Evolutionary conservation across 345 rosid species (phyloP), one percentile per base, ranked within the genome.

Genomic region (Dipteronia sinensis): DNA sequence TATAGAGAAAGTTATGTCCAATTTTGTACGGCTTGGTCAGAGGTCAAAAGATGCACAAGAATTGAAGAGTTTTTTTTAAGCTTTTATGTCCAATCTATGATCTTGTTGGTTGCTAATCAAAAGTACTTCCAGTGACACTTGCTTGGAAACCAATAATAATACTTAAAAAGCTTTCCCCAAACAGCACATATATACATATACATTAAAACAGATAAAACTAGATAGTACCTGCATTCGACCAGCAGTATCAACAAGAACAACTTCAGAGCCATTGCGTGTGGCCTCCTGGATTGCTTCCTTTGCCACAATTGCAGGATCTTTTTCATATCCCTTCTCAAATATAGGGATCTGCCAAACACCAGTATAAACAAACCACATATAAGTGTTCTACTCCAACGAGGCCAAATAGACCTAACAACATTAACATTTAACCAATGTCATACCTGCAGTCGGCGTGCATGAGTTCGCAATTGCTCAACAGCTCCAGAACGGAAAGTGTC

Each of bases 401-500:
- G 53, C 73, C 56, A 66, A 71, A 51, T 17, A 71, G 4, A 12
- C 27, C 19, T 17, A 27, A 16, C 59, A 69, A 16, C 23, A 74
- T 8, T 22, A 20, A 17, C 4, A n/a, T 58, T 4, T 10, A 65
- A 64, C 17, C 38, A 12, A 76, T 76, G 17, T 49, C 15, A 55
- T 84, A 95, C 98, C 97, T 97, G 97, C 55, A 97, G 86, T 79
- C 99, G 93, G 56, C 98, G 97, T 76, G 98, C 99, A 87, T 97
- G 99, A 67, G 97, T 94, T 55, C 98, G 80, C 77, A 97, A 82
- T 85, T 97, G 99, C 85, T 97, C 99, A 80, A 97, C 98, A 81
- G 98, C 99, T 79, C 99, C 99, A 55, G 99, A 89, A 34, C 99
- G 90, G 84, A 96, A 96, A 75, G 99, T 96, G 84, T 96, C 99